Conservation (phyloP, 2,329 filamentous ascomycete genomes). For the Fusarium chlamydosporum region DNA sequence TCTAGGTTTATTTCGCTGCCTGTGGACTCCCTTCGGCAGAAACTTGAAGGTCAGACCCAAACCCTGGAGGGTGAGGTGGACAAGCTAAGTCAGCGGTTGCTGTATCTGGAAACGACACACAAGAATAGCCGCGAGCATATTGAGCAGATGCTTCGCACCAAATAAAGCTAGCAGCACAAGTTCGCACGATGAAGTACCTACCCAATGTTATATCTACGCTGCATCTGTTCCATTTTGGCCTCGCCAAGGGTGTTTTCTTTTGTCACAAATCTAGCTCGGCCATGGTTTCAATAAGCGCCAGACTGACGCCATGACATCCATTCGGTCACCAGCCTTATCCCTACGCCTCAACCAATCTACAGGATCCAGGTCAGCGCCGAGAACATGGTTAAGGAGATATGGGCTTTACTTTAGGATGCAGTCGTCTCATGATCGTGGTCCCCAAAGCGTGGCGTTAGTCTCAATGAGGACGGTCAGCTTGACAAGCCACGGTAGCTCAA, state of each 20-base stretch:
- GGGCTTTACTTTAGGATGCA: constrained; percentile 2
- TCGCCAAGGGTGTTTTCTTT: neutral
- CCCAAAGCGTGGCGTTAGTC: constrained; percentile 21
- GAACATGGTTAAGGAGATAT: constrained; percentile 7
- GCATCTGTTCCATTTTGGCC: neutral
- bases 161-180: constrained; percentile 40
- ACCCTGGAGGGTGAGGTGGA: constrained; percentile 83
- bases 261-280: neutral
- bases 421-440: constrained; percentile 12
- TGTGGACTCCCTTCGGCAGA: constrained; percentile 78
- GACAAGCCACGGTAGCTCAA: constrained; percentile 4
- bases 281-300: constrained; percentile 36
- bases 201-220: neutral
- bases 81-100: constrained; percentile 86
- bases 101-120: constrained; percentile 94
- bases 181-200: neutral
- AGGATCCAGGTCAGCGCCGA: constrained; percentile 10
- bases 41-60: constrained; percentile 80
- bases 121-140: constrained; percentile 95
- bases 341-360: constrained; percentile 21
- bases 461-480: constrained; percentile 19
- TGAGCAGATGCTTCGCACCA: constrained; percentile 82
- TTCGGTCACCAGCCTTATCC: constrained; percentile 23
- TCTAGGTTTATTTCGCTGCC: constrained; percentile 88
- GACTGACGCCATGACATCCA: neutral